These are phyloP conservation scores for Lotus japonicus DNA, from an alignment of 306 rosid species.

Conservation along the genomic window DNA sequence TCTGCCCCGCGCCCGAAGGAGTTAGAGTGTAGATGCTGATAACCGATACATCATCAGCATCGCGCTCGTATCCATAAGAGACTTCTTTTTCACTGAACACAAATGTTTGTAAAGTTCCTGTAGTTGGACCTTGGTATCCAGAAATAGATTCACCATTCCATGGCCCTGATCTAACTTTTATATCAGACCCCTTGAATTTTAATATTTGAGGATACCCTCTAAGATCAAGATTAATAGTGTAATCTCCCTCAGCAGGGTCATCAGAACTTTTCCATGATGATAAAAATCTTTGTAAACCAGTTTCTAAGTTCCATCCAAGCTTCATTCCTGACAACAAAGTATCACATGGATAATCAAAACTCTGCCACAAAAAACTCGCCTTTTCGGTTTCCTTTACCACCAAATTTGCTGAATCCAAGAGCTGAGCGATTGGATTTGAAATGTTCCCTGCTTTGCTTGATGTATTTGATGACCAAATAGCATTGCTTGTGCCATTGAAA, in stretches of 20 bases:
- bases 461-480: neutral
- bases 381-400: neutral
- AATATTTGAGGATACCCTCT: neutral
- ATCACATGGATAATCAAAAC: constrained; percentile 21
- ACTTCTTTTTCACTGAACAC: neutral
- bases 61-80: neutral
- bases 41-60: neutral
- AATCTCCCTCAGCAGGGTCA: neutral
- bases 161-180: neutral
- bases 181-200: neutral
- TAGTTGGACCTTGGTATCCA: neutral
- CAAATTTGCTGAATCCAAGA: neutral
- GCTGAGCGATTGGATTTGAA: neutral
- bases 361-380: constrained; percentile 8
- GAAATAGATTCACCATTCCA: neutral
- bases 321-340: neutral
- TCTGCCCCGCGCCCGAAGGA: neutral
- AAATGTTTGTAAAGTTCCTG: neutral
- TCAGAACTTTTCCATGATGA: constrained; percentile 1
- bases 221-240: neutral
- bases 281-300: neutral
- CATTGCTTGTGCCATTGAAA: neutral
- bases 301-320: neutral
- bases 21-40: neutral
- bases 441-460: neutral